Percentiles rank a stretch among this genome's conserved stretches.
Conservation (phyloP, 306 rosid species). For the Gleditsia sinensis region DNA sequence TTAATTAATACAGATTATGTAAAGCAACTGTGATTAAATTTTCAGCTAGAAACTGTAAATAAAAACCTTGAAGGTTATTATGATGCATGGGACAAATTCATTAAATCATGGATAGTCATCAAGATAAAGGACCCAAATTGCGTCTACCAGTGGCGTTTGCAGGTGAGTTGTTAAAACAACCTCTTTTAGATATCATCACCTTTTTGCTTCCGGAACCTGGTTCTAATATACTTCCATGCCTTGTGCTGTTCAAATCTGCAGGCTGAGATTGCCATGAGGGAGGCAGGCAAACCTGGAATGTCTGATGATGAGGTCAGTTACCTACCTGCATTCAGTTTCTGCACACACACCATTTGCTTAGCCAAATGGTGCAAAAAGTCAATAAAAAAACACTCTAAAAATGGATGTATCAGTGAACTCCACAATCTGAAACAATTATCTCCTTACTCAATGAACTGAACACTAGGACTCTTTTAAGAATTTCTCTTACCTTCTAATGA, state of each 20-base stretch:
- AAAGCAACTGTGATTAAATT: conserved; percentile 23
- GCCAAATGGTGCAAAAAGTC: too few species aligned
- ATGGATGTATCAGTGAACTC: too few species aligned
- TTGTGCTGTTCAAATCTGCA: conserved; percentile 41
- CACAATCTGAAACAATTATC: too few species aligned
- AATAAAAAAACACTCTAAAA: too few species aligned
- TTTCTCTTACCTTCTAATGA: not conserved
- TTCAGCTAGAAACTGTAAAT: conserved; percentile 77
- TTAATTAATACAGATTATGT: conserved; percentile 2
- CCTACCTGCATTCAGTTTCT: not conserved
- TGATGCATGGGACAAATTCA: conserved; percentile 88
- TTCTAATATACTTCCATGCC: conserved; percentile 12
- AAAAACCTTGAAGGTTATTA: conserved; percentile 78
- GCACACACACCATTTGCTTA: too few species aligned
- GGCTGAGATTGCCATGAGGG: conserved; percentile 99
- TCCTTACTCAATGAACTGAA: too few species aligned
- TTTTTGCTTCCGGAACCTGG: conserved; percentile 23
- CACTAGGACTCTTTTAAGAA: too few species aligned
- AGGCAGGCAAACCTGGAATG: conserved; percentile 95
- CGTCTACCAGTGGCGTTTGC: conserved; percentile 88
- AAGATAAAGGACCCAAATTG: conserved; percentile 82
- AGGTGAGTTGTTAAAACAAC: conserved; percentile 48
- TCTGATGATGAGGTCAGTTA: conserved; percentile 76
- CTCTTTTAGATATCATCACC: conserved; percentile 10
- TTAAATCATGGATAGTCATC: conserved; percentile 85